Evolutionary conservation across 2,329 filamentous ascomycete genomes (phyloP), one percentile per base, ranked within the genome.

Genomic region (Cadophora sp.): DNA sequence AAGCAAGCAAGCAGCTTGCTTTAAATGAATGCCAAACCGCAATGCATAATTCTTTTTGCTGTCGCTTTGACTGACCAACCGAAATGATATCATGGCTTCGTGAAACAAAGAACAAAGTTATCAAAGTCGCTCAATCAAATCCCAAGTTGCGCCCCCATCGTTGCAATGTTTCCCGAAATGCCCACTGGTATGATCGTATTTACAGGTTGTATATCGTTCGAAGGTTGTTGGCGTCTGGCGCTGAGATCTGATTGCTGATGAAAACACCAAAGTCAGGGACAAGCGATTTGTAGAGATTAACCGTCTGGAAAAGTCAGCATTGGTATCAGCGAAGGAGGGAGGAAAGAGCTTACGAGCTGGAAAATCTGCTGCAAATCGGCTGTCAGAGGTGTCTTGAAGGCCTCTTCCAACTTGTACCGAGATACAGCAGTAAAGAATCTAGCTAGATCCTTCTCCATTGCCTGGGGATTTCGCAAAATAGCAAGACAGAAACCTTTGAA

Each of bases 401-500:
- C 83, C 69, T 89, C 85, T 71, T 90, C 86, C 39, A 83, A 79
- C 66, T 87, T 87, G 78, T 94, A 97, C 68, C 87, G 84, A 18
- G 95, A 92, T 81, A 98, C 96, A 66, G 92, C 86, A 61, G 84
- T 86, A 78, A 99, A 97, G 80, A 96, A 96, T 65, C 91, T 87
- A 43, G 91, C 83, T 48, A 99, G 83, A 66, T 89, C 91, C 72
- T 90, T 90, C 80, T 98, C 96, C 88, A 99, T 95, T 1, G 94
- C 93, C 76, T 94, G 88, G 0, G 96, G 96, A 75, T 98, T 98
- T 76, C 89, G 88, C 69, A 91, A 86, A 3, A 98, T 91, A 58
- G 97, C 86, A 72, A 91, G 85, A 64, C 92, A 92, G 80, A 99
- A 97, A 0, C 96, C 96, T 74, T 93, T 89, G 78, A 98, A 93